A percentile compares a stretch with the other conserved stretches of the same genome.
phyloP scores from a whole-genome alignment of 2,329 filamentous ascomycete species.

The Aureobasidium zeae region DNA sequence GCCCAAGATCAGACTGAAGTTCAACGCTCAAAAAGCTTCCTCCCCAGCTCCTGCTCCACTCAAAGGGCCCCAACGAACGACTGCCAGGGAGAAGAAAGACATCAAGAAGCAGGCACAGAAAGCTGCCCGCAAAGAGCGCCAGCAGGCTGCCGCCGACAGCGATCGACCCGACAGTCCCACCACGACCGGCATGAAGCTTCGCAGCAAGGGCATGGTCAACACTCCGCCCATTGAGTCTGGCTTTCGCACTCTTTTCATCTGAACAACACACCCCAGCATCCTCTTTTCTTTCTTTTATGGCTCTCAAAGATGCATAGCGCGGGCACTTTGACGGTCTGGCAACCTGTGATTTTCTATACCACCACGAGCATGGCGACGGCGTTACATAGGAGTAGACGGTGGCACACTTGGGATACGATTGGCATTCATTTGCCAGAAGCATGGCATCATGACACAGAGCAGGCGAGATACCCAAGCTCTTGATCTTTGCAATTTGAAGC shows the following conservation, averaged over 20 bases:
- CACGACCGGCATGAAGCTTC: conserved; percentile 23
- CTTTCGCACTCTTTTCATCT: conserved; percentile 32
- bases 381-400: conserved; percentile 11
- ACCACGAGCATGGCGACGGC: conserved; percentile 18
- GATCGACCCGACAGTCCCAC: conserved; percentile 7
- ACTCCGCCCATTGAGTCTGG: conserved; percentile 29
- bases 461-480: conserved; percentile 8
- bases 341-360: conserved; percentile 14
- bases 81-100: conserved; percentile 31
- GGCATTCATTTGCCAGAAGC: conserved; percentile 8
- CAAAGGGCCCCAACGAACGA: conserved; percentile 27
- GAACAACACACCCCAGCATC: conserved; percentile 16
- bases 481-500: conserved; percentile 7
- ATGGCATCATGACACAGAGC: conserved; percentile 18
- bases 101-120: conserved; percentile 36
- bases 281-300: conserved; percentile 12
- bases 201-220: conserved; percentile 27
- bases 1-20: conserved; percentile 26
- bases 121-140: conserved; percentile 32
- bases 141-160: conserved; percentile 22
- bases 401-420: conserved; percentile 13
- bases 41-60: conserved; percentile 22
- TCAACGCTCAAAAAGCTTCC: conserved; percentile 23
- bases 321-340: conserved; percentile 12
- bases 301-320: conserved; percentile 16